Conservation (phyloP, 345 rosid species). For the Pugionium cornutum region DNA sequence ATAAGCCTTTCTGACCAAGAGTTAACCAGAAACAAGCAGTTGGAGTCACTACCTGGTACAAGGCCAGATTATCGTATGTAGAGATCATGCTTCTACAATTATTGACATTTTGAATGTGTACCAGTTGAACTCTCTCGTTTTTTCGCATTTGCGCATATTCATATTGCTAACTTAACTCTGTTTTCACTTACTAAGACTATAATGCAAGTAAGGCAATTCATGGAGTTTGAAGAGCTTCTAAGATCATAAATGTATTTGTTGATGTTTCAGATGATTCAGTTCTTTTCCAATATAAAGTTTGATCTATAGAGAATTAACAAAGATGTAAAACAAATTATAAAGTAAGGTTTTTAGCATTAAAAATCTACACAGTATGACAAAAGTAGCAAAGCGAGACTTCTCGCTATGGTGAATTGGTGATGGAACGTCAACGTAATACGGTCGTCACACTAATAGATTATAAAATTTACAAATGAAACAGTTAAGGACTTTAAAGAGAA, state of each 20-base stretch:
- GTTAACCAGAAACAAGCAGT: constrained; percentile 23
- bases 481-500: not conserved
- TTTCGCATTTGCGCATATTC: constrained; percentile 1
- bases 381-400: constrained; percentile 22
- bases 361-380: constrained; percentile 33
- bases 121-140: not conserved
- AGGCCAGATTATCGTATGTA: constrained; percentile 11
- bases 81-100: constrained; percentile 4
- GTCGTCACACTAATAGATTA: constrained; percentile 21
- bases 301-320: no score
- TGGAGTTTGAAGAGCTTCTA: no score
- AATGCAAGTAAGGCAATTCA: no score
- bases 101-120: constrained; percentile 16
- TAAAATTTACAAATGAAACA: constrained; percentile 10
- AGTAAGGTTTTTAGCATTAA: no score
- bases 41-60: constrained; percentile 20
- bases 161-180: not conserved
- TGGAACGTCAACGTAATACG: constrained; percentile 52
- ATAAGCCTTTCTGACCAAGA: constrained; percentile 21
- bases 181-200: not conserved
- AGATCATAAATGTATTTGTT: no score
- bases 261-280: no score
- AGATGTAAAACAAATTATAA: no score
- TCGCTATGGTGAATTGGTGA: constrained; percentile 52
- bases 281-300: no score